Base-by-base conservation (phyloP, 2,329 filamentous ascomycete genomes). In the Pestalotiopsis sp. region DNA sequence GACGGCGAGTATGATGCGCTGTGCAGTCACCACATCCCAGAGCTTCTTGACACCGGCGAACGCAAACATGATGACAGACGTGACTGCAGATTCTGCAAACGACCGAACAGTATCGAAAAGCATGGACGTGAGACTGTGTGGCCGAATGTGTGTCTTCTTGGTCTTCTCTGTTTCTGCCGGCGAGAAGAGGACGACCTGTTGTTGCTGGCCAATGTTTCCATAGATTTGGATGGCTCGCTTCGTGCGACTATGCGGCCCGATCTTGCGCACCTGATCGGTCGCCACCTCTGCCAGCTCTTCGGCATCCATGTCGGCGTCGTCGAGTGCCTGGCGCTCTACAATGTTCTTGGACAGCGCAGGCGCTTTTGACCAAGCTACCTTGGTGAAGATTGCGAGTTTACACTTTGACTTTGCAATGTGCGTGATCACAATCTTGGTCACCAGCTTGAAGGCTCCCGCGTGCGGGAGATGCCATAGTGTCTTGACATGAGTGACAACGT, bases 341-440 rank as follows among this genome's bases (percentile, higher is more conserved):
- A 92, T 78, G 63, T 84, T 86, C 78, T 88, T 89, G 17, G 86
- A 87, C 57, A 91, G 81, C 0, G 86, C 84, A 12, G 90, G 91
- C 66, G 88, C 84, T 72, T 90, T 92, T 31, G 89, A 86, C 96
- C 96, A 98, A 73, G 94, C 92, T n/a, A 97, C 89, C 75, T 92
- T 92, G 66, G 91, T 93, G 80, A 93, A 97, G 58, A 98, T 89
- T 31, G 94, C 92, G 67, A 99, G 88, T 82, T 96, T 98, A 80
- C 94, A 97, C 79, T 92, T 94, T 13, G 93, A 94, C 81, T 98
- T 98, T 66, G 94, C 91, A 70, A 95, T 87, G 76, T 98, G 94
- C 2, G 96, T 98, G 71, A 99, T 96, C 71, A 98, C 94, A 71
- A 97, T 90, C 80, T 97, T 98, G 73, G 90, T 95, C 68, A 97